Conservation (phyloP, 768 basidiomycete genomes). For the Russula compacta region DNA sequence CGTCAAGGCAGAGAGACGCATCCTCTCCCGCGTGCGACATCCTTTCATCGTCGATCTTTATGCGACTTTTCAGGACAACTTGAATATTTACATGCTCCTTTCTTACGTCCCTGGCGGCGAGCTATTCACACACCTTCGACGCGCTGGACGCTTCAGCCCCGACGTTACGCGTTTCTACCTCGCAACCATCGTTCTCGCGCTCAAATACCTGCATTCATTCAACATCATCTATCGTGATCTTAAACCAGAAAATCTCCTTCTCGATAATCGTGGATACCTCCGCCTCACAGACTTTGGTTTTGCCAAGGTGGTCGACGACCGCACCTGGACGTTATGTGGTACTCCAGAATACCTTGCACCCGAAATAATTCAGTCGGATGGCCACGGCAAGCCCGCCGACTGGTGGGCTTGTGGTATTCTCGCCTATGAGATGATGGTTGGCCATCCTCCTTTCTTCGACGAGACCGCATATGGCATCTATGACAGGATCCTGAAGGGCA, state of each 20-base stretch:
- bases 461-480: conserved; percentile 98
- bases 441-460: conserved; percentile 97
- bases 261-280: conserved; percentile 88
- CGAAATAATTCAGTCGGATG: conserved; percentile 95
- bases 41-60: conserved; percentile 97
- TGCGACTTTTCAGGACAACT: conserved; percentile 88
- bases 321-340: conserved; percentile 96
- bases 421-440: conserved; percentile 98
- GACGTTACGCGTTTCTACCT: conserved; percentile 98
- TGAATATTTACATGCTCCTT: conserved; percentile 98
- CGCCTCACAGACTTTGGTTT: conserved; percentile 98
- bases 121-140: conserved; percentile 91
- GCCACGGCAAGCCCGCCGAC: conserved; percentile 96
- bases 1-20: conserved; percentile 92
- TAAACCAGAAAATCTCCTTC: conserved; percentile 96
- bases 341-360: conserved; percentile 97
- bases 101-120: conserved; percentile 96
- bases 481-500: conserved; percentile 88
- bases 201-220: conserved; percentile 90
- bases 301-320: conserved; percentile 94
- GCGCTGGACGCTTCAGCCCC: conserved; percentile 89
- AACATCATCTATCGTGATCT: conserved; percentile 98
- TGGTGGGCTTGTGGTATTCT: conserved; percentile 99
- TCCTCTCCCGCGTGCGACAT: conserved; percentile 84
- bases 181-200: conserved; percentile 89